phyloP scores from a whole-genome alignment of 495 filamentous ascomycete genomes.

The Penicillium maclennaniae region DNA sequence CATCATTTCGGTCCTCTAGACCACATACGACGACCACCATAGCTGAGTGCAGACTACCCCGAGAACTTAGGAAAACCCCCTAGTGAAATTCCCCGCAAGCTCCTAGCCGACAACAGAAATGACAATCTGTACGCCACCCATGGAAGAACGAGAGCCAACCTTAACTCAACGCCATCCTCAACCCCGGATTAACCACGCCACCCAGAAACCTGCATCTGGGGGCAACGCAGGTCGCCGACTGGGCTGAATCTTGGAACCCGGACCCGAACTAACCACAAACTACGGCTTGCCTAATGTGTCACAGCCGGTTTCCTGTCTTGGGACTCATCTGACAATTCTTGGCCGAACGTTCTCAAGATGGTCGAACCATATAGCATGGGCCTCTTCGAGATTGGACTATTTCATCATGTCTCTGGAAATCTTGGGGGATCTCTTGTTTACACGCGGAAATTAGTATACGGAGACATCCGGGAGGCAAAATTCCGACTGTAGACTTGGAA shows the following conservation, averaged over 20 bases:
- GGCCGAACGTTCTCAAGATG: not conserved
- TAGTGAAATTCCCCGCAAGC: not conserved
- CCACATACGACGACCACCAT: not conserved
- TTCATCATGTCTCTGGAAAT: not conserved
- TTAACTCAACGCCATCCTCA: conserved; percentile 5
- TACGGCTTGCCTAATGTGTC: not conserved
- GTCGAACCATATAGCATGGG: not conserved
- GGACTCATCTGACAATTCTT: not conserved
- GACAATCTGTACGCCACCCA: not conserved
- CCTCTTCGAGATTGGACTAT: not conserved
- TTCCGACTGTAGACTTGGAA: not conserved
- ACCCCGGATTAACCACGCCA: conserved; percentile 2
- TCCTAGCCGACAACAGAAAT: not conserved
- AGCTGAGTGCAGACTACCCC: not conserved
- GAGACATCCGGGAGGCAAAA: not conserved
- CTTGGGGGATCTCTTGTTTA: not conserved
- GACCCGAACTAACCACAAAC: not conserved
- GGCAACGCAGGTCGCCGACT: not conserved
- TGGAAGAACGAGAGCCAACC: not conserved
- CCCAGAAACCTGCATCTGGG: not conserved
- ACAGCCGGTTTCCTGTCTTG: not conserved
- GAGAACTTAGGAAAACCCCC: not conserved
- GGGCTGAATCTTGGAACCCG: not conserved
- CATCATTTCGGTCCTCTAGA: not conserved
- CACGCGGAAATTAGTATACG: not conserved